Base-by-base conservation (phyloP, 352 stramenopile species). In the Phytophthora uliginosa region DNA sequence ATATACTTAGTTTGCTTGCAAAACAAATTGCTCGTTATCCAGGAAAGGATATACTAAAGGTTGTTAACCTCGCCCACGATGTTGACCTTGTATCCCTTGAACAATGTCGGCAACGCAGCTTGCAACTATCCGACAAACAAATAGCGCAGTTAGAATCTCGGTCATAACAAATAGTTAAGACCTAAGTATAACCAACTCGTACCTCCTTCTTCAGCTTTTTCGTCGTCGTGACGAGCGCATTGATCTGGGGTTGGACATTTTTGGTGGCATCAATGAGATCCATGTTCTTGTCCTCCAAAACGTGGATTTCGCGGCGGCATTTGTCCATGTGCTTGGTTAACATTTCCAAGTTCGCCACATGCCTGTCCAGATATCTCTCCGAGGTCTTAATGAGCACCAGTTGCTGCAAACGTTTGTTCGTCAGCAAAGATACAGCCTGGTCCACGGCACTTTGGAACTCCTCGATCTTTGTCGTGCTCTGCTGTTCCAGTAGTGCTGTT, bases 1-100 rank as follows among this genome's bases (percentile, higher is more conserved):
- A 45, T n/a, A 45, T 7, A 31, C 28, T 31, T 31, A n/a, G 38
- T n/a, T n/a, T 45, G 38, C 38, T 45, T n/a, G 38, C 38, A 45
- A 45, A 15, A 45, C 38, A 45, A 45, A 45, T 45, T 45, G 4
- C 38, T 45, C 36, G n/a, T 45, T 45, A 15, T 45, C 38, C 38
- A 45, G 38, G 15, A 42, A 40, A 42, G 5, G 10, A 45, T 7
- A 45, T 45, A 57, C 80, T 80, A 94, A 40, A 94, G 59, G 53
- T 71, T 92, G 81, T 93, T 95, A 47, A 95, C 76, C 26, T 93
- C 88, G 26, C 88, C 88, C n/a, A 94, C 76, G 63, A 95, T 91
- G 73, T 92, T 92, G 28, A 95, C 84, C 53, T 86, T 88, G 77
- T 91, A 88, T 7, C 88, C 88, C 71, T 92, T 92, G 63, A 94